phyloP scores from a whole-genome alignment of 2,329 filamentous ascomycete species.

The Monilinia vaccinii-corymbosi region DNA sequence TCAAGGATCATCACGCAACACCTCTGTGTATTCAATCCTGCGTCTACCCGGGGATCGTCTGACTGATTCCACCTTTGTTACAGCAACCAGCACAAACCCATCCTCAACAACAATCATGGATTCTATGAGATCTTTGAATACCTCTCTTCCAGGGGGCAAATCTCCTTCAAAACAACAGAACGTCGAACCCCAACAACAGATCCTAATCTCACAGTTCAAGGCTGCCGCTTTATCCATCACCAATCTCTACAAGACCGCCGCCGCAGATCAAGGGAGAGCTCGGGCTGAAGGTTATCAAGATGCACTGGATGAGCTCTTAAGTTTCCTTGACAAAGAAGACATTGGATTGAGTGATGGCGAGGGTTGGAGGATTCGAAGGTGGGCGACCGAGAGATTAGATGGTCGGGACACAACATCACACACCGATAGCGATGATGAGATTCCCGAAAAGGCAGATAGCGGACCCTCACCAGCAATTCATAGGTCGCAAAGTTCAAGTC shows the following conservation, averaged over 20 bases:
- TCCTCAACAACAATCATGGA: constrained; percentile 38
- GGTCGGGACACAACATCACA: constrained; percentile 46
- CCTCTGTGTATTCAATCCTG: neutral
- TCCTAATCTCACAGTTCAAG: constrained; percentile 77
- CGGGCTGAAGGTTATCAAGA: constrained; percentile 84
- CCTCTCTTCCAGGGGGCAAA: constrained; percentile 43
- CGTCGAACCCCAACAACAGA: constrained; percentile 48
- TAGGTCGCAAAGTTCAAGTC: constrained; percentile 37
- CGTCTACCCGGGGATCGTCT: neutral
- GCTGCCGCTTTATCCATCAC: constrained; percentile 88
- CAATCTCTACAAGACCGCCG: constrained; percentile 89
- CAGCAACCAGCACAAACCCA: constrained; percentile 3
- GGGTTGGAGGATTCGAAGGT: constrained; percentile 51
- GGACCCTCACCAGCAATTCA: constrained; percentile 50
- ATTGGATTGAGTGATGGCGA: constrained; percentile 74
- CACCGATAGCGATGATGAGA: constrained; percentile 62
- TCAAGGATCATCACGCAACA: neutral
- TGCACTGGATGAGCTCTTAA: constrained; percentile 80
- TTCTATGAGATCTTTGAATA: constrained; percentile 55
- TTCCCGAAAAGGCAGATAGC: constrained; percentile 48
- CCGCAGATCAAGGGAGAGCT: constrained; percentile 65
- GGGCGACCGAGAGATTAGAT: constrained; percentile 62
- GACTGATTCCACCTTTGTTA: constrained; percentile 8
- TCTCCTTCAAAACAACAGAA: constrained; percentile 35
- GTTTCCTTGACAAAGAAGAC: constrained; percentile 74